Evolutionary conservation across 768 basidiomycete genomes (phyloP), one percentile per base, ranked within the genome.

Genomic region (Russula griseocarnosa): DNA sequence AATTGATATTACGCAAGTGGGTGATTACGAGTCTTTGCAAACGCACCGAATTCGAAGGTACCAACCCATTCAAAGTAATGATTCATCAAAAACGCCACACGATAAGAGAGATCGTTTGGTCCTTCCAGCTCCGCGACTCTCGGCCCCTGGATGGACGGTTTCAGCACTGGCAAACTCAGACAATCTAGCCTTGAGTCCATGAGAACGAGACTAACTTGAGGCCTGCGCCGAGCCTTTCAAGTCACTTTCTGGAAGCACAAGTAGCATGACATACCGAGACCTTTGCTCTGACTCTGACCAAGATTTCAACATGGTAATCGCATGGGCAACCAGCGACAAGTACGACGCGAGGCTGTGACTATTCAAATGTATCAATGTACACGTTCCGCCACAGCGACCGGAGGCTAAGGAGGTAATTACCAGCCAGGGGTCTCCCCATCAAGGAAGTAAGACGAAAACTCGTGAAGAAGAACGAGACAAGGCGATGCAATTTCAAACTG

Each of bases 11-110:
- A 55, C 5, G 30, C n/a, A 3, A 30, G 6, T 14, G n/a, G 18
- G 22, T 13, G 20, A 10, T 22, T 44, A 20, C 32, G 32, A 9
- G 32, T 14, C 36, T 36, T 7, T 46, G 51, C 1, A 30, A 40
- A 62, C 61, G 28, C 32, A 66, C 67, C 47, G 5, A 47, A 26
- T 44, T 61, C 61, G 20, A 68, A 63, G 11, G 67, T 58, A 2
- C 67, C 65, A 38, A 58, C 50, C 67, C 67, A 68, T 58, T 66
- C 66, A 54, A 68, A 66, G 40, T 68, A 66, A 10, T 44, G 55
- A 55, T 62, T 26, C 3, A 57, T 65, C 18, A 68, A 40, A 34
- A 34, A 46, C 24, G 54, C 65, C 38, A 63, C 61, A 11, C 61
- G 61, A 57, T 59, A 60, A 30, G 58, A 26, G 3, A 65, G 18